Evolutionary conservation across 495 filamentous ascomycete species (phyloP).

Genomic region (Astrocystis sublimbata): DNA sequence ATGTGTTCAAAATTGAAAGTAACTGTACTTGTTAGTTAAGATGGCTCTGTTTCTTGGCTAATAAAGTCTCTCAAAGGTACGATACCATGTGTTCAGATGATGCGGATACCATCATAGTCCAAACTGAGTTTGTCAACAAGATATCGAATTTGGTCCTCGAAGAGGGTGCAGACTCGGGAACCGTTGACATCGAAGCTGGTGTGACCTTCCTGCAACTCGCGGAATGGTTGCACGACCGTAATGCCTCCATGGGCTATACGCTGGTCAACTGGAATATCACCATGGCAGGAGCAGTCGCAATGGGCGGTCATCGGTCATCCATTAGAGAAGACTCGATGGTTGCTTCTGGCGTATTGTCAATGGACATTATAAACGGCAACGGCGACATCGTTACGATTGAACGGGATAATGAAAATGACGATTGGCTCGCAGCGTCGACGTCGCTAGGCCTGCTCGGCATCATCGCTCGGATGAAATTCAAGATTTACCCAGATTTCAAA

Average conservation of each 20-base stretch:
- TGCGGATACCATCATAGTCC: conserved; percentile 44
- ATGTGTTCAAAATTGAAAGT: conserved; percentile 4
- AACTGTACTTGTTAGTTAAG: neutral
- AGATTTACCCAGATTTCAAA: conserved; percentile 50
- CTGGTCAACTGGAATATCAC: conserved; percentile 56
- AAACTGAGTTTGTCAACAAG: conserved; percentile 44
- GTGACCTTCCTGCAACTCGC: conserved; percentile 55
- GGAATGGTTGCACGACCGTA: conserved; percentile 45
- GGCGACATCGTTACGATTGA: conserved; percentile 43
- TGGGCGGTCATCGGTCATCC: conserved; percentile 51
- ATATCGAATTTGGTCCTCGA: conserved; percentile 44
- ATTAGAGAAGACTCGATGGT: conserved; percentile 53
- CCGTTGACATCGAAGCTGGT: conserved; percentile 49
- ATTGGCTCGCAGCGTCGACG: conserved; percentile 53
- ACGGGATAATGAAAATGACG: conserved; percentile 42
- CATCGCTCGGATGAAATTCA: conserved; percentile 48
- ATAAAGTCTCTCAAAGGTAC: conserved; percentile 30
- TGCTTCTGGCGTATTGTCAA: conserved; percentile 47
- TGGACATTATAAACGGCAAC: conserved; percentile 50
- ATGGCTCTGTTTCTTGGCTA: neutral
- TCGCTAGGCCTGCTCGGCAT: conserved; percentile 48
- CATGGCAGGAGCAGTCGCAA: conserved; percentile 50
- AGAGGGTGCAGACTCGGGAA: conserved; percentile 34
- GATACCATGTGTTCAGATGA: conserved; percentile 52
- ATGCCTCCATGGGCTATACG: conserved; percentile 49